Evolutionary conservation across 2,329 filamentous ascomycete species (phyloP).

Genomic region (Phoma sp.): DNA sequence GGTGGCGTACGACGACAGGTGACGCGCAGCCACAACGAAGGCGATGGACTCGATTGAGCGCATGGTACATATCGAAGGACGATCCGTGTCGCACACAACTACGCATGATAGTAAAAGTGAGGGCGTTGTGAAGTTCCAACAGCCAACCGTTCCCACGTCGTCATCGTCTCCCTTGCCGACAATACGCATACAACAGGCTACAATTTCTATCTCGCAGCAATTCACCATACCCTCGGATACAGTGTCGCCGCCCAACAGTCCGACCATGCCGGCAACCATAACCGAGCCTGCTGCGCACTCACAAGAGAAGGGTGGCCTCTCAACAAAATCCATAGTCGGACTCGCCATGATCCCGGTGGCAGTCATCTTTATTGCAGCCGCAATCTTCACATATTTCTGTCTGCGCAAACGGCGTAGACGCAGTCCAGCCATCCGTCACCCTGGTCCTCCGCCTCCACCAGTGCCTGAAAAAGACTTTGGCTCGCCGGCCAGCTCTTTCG

Average conservation of each 20-base stretch:
- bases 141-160: neutral
- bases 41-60: constrained; percentile 1
- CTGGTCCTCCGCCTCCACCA: constrained; percentile 3
- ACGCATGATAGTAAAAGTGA: neutral
- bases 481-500: constrained; percentile 14
- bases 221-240: constrained; percentile 7
- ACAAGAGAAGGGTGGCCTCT: constrained; percentile 8
- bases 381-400: constrained; percentile 29
- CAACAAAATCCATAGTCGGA: constrained; percentile 26
- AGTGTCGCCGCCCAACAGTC: neutral
- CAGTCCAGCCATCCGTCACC: neutral
- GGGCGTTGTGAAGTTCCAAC: constrained; percentile 4
- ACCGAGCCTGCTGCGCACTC: neutral
- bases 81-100: constrained; percentile 7
- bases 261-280: constrained; percentile 2
- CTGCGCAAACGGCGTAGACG: constrained; percentile 19
- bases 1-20: constrained; percentile 13
- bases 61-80: constrained; percentile 14
- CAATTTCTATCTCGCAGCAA: constrained; percentile 10
- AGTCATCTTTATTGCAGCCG: constrained; percentile 19
- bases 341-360: constrained; percentile 35
- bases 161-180: constrained; percentile 10
- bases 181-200: constrained; percentile 16
- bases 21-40: constrained; percentile 7
- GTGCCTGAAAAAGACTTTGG: constrained; percentile 24